phyloP scores from a whole-genome alignment of 2,329 filamentous ascomycete genomes.

The Venturia aucupariae region DNA sequence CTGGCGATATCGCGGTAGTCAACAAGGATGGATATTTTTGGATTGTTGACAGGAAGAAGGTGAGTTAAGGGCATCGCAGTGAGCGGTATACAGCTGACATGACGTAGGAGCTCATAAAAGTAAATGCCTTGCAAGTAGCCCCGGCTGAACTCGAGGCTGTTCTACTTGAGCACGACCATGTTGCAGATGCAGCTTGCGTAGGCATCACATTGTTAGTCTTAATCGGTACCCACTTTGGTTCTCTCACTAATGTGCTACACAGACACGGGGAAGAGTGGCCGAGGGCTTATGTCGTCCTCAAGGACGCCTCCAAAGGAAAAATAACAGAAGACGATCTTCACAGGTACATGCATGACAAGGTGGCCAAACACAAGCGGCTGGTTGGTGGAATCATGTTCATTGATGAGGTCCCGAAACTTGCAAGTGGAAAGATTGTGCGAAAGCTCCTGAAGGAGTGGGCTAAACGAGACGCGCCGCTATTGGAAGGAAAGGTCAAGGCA shows the following conservation, averaged over 20 bases:
- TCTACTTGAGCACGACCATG: conserved; percentile 41
- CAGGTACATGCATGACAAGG: conserved; percentile 33
- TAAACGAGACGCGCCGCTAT: conserved; percentile 38
- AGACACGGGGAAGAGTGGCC: conserved; percentile 43
- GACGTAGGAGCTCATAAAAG: conserved; percentile 31
- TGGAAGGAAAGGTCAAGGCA: conserved; percentile 15
- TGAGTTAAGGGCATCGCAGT: conserved; percentile 14
- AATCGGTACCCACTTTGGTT: not conserved
- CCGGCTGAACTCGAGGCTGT: conserved; percentile 39
- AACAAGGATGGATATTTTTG: conserved; percentile 26
- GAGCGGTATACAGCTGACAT: conserved; percentile 7
- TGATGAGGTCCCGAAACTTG: conserved; percentile 47
- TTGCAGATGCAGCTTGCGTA: conserved; percentile 48
- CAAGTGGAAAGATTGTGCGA: conserved; percentile 49
- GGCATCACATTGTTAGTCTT: conserved; percentile 40
- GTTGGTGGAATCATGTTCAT: conserved; percentile 46
- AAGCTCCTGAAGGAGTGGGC: conserved; percentile 50
- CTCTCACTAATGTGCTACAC: not conserved
- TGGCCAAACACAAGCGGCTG: conserved; percentile 45
- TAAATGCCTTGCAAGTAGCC: conserved; percentile 31
- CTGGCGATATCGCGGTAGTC: conserved; percentile 27
- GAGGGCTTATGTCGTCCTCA: conserved; percentile 43
- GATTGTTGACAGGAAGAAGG: conserved; percentile 31
- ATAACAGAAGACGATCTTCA: conserved; percentile 23
- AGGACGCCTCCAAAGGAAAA: conserved; percentile 35